phyloP scores from a whole-genome alignment of 2,329 filamentous ascomycete species.

The Xylaria sp. region DNA sequence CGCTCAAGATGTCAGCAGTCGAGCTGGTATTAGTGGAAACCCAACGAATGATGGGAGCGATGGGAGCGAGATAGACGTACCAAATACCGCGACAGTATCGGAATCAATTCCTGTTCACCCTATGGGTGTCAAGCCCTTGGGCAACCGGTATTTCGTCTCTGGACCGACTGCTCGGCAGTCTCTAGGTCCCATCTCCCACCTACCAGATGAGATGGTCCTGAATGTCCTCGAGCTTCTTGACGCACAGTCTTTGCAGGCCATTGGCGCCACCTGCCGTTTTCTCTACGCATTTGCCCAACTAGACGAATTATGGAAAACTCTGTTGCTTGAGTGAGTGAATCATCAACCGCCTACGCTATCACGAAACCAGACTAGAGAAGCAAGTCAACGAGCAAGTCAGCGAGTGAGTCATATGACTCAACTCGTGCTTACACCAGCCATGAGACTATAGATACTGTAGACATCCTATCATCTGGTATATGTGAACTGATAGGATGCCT shows the following conservation, averaged over 20 bases:
- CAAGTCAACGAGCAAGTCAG: neutral
- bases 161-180: constrained; percentile 66
- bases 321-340: constrained; percentile 79
- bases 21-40: constrained; percentile 22
- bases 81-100: constrained; percentile 12
- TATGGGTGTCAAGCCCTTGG: constrained; percentile 80
- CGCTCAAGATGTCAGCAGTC: constrained; percentile 23
- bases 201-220: constrained; percentile 82
- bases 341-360: constrained; percentile 10
- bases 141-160: constrained; percentile 75
- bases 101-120: constrained; percentile 74
- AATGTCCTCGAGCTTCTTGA: constrained; percentile 77
- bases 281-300: constrained; percentile 81
- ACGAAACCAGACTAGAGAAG: neutral
- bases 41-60: constrained; percentile 6
- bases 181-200: constrained; percentile 64
- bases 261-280: constrained; percentile 82
- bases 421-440: neutral
- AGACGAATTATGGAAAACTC: constrained; percentile 86
- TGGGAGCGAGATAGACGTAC: constrained; percentile 13
- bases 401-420: constrained; percentile 3
- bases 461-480: neutral
- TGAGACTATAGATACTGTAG: neutral
- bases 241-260: constrained; percentile 57
- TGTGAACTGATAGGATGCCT: neutral